These are phyloP conservation scores for Phytophthora macrochlamydospora DNA, from an alignment of 352 stramenopile genomes.

Conservation along the genomic window DNA sequence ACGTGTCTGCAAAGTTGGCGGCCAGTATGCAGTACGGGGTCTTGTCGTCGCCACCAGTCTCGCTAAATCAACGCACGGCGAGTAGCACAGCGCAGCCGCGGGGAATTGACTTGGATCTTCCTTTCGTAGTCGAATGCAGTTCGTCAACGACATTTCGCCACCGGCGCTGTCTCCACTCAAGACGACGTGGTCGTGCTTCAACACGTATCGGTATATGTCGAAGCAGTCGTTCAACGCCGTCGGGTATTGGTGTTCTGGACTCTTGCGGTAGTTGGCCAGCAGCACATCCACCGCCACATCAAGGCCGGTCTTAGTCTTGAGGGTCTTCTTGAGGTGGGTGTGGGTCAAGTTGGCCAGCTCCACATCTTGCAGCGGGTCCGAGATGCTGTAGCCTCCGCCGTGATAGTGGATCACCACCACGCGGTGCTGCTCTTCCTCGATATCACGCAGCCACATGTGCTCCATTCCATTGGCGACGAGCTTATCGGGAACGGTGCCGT, in stretches of 20 bases:
- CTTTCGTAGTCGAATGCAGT: constrained; percentile 23
- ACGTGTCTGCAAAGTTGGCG: constrained; percentile 3
- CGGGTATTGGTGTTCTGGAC: constrained; percentile 38
- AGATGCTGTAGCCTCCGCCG: constrained; percentile 37
- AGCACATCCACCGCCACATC: constrained; percentile 35
- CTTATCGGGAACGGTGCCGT: constrained; percentile 16
- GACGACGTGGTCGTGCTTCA: constrained; percentile 25
- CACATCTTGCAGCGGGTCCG: constrained; percentile 23
- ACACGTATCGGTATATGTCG: constrained; percentile 38
- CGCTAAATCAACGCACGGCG: constrained; percentile 7
- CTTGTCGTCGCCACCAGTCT: constrained; percentile 13
- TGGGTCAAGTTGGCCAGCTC: constrained; percentile 24
- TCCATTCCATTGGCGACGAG: constrained; percentile 32
- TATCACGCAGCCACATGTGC: constrained; percentile 39
- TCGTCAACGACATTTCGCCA: constrained; percentile 27
- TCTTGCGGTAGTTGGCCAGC: constrained; percentile 54
- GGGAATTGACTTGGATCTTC: constrained; percentile 11
- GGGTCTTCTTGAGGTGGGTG: constrained; percentile 12
- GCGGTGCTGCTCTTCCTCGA: constrained; percentile 9
- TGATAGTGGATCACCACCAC: constrained; percentile 47
- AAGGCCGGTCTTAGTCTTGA: constrained; percentile 7
- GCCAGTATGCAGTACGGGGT: constrained; percentile 5
- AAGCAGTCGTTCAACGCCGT: constrained; percentile 39
- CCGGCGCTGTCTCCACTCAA: constrained; percentile 49
- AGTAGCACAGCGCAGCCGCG: constrained; percentile 17